Conservation (phyloP, 257 asterid species). For the Vinca minor region DNA sequence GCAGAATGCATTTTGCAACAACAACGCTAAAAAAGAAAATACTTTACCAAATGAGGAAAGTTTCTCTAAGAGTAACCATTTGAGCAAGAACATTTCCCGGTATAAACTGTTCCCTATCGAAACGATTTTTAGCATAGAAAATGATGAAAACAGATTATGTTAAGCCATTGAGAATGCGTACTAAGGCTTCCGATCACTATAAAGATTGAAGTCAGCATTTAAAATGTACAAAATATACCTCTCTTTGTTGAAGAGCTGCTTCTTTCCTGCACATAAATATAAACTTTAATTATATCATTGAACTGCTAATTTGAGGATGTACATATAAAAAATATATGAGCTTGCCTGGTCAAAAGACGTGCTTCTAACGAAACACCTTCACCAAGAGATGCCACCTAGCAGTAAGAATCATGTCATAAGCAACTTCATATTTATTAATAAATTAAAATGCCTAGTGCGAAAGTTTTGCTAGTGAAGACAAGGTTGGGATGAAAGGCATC, state of each 20-base stretch:
- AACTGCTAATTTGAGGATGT: not conserved
- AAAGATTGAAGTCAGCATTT: not conserved
- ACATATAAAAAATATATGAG: not conserved
- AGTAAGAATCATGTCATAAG: constrained; percentile 4
- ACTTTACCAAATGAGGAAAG: no score
- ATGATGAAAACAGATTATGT: no score
- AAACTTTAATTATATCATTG: constrained; percentile 9
- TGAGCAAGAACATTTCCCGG: no score
- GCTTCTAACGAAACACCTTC: constrained; percentile 94
- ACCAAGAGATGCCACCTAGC: constrained; percentile 76
- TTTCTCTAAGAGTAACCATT: no score
- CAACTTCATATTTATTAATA: not conserved
- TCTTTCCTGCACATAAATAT: constrained; percentile 64
- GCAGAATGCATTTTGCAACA: no score
- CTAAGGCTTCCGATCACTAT: no score
- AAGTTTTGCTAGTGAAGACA: not conserved
- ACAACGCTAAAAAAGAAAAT: no score
- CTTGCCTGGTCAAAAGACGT: constrained; percentile 86
- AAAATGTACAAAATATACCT: constrained; percentile 56
- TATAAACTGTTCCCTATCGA: no score
- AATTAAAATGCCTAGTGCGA: not conserved
- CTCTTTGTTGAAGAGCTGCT: constrained; percentile 91
- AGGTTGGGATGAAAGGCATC: not conserved
- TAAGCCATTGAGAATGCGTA: no score
- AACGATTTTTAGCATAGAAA: no score